Conservation (phyloP, 768 basidiomycete genomes). For the Phanerochaete carnosa region DNA sequence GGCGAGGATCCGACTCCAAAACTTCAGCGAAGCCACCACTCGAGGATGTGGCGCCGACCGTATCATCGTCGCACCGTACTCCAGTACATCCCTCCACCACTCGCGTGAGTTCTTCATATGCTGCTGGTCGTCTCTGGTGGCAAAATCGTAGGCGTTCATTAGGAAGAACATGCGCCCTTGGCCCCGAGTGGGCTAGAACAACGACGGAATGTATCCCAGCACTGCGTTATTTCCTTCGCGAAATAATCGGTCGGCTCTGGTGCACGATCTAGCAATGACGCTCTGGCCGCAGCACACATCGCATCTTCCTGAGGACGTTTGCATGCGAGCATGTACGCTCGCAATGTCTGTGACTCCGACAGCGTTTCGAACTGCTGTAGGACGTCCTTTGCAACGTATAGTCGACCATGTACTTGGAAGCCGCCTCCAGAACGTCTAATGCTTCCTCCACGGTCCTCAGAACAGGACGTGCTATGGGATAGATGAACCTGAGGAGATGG, state of each 20-base stretch:
- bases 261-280: neutral
- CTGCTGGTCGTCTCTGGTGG: neutral
- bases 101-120: neutral
- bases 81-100: neutral
- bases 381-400: neutral
- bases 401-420: conserved; percentile 22
- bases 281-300: neutral
- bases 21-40: neutral
- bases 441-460: neutral
- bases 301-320: neutral
- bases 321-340: neutral
- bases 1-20: neutral
- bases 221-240: neutral
- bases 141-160: neutral
- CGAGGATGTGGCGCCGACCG: neutral
- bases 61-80: neutral
- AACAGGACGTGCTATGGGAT: conserved; percentile 6
- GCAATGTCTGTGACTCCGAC: neutral
- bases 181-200: neutral
- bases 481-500: conserved; percentile 11
- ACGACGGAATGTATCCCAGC: neutral
- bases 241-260: neutral
- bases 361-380: neutral
- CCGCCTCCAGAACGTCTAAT: conserved; percentile 9
- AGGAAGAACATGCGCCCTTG: neutral